Evolutionary conservation across 352 stramenopile genomes (phyloP), one percentile per base, ranked within the genome.

Genomic region (Pythium oligandrum): DNA sequence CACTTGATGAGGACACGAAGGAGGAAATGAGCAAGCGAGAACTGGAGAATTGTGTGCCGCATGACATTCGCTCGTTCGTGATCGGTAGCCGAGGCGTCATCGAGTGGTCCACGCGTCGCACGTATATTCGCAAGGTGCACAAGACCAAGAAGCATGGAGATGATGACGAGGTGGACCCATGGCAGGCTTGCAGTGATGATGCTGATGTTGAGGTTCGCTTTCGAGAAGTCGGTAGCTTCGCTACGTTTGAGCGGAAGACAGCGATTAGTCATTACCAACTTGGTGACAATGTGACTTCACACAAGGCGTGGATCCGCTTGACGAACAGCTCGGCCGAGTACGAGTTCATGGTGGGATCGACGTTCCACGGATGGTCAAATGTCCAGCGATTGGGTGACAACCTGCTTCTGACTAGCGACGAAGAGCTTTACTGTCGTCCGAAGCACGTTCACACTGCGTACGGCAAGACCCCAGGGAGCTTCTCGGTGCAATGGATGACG

Each of bases 401-500:
- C 50, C 39, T 69, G 31, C 58, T 74, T 6, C 75, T 80, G 40
- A 54, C 66, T 40, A 60, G 59, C 40, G 54, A 68, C 3, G 62
- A 77, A 48, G 73, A 70, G 6, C 71, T 83, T 48, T 55, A 66
- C 8, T 93, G 83, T 36, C 74, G 74, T 35, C 79, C 81, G 3
- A 89, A 91, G 64, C 85, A 91, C 52, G 73, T 95, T 8, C 85
- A 92, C 69, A 91, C 80, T 2, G 79, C 85, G 5, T 92, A 87
- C 44, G 81, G 83, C 11, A 54, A 62, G 30, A 71, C 63, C 5
- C 70, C 82, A 0, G 70, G 66, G 6, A 87, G 79, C 49, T 77
- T 90, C 44, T 68, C 73, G 0, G 73, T 95, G 30, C 82, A 95
- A 52, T 94, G 83, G 83, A 83, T 78, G 60, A 91, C 80, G 10